Conservation (phyloP, 768 basidiomycete genomes). For the Russula sp. region DNA sequence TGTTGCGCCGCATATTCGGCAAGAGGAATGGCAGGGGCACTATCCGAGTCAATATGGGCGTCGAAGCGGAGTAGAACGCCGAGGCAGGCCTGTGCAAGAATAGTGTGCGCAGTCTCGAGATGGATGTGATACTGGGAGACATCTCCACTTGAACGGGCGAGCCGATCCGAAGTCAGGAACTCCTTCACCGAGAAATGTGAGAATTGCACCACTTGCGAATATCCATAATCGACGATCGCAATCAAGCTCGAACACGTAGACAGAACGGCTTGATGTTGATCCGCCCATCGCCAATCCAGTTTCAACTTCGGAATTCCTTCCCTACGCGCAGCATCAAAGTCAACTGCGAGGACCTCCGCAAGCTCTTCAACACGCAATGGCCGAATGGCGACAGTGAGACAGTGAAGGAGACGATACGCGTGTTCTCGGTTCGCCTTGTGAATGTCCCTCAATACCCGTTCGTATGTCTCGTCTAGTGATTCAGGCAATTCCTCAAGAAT, state of each 20-base stretch:
- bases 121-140: neutral
- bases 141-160: neutral
- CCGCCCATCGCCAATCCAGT: constrained; percentile 5
- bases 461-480: neutral
- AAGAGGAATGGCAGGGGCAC: neutral
- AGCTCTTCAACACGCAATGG: neutral
- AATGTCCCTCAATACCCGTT: neutral
- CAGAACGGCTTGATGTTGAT: neutral
- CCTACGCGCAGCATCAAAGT: neutral
- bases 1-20: neutral
- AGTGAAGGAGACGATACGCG: constrained; percentile 3
- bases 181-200: constrained; percentile 11
- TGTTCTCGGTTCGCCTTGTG: neutral
- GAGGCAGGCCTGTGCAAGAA: neutral
- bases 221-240: neutral
- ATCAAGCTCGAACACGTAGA: constrained; percentile 7
- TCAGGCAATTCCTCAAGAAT: neutral
- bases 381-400: neutral
- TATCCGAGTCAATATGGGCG: neutral
- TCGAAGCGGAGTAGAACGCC: neutral
- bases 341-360: constrained; percentile 10
- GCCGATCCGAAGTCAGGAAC: neutral
- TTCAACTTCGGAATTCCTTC: no score
- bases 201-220: constrained; percentile 2
- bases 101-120: neutral